Evolutionary conservation across 192 early-diverging fungal species (phyloP), one percentile per base, ranked within the genome.

Genomic region (Ambispora gerdemannii): DNA sequence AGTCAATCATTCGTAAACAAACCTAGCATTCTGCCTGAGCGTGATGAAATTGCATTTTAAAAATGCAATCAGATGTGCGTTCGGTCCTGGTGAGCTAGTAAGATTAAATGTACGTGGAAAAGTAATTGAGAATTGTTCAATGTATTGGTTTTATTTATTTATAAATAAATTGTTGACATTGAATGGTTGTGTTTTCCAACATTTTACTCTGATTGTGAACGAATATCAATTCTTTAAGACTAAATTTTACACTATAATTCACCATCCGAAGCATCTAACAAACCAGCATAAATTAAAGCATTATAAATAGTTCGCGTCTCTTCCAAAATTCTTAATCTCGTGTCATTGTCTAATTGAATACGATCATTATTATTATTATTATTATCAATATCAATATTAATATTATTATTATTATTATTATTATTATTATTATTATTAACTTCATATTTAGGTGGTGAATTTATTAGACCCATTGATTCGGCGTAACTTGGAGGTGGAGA

Each of bases 11-110:
- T 43, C 38, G 15, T 43, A 43, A 43, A 43, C n/a, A n/a, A n/a
- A n/a, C n/a, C 55, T 58, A 58, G 55, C 13, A 58, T 58, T 58
- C 55, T 58, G 55, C 55, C 55, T 58, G 55, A 58, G 24, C 55
- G 55, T 30, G 28, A 13, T 58, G 13, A 20, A 13, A 58, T 43
- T 10, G 7, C 6, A 43, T 10, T 43, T 43, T 43, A 6, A 15
- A 43, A 43, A 43, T 43, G 6, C 7, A 10, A 43, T 43, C 15
- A 13, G 55, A 58, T 58, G 55, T 22, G 24, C 55, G 19, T 4
- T 58, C 55, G 24, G 55, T 58, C 55, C 55, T 58, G 55, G 55
- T 58, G 55, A 58, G 13, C 55, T 58, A 58, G 55, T 58, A 20
- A 58, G 55, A 58, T 58, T 13, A 58, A 58, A 58, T n/a, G n/a